These are phyloP conservation scores for Magnusiomyces suaveolens DNA, from an alignment of 1,139 yeast genomes.

Conservation along the genomic window DNA sequence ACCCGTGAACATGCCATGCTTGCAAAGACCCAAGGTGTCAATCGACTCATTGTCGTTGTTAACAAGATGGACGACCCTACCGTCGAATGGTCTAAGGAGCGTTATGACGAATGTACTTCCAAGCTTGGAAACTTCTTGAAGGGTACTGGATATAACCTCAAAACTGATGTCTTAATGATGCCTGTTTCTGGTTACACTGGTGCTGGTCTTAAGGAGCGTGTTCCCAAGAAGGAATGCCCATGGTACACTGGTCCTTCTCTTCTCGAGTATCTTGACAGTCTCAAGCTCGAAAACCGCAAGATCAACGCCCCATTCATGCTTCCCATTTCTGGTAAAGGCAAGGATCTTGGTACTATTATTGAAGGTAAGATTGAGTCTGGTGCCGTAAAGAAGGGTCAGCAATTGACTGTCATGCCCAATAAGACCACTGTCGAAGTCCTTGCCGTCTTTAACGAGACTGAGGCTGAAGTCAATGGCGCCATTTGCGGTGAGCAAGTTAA, in stretches of 20 bases:
- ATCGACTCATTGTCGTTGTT: slow-evolving; percentile 82
- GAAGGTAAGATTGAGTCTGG: slow-evolving; percentile 99
- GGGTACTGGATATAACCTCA: slow-evolving; percentile 78
- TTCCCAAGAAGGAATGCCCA: slow-evolving; percentile 60
- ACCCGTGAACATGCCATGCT: slow-evolving; percentile 96
- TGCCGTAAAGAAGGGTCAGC: slow-evolving; percentile 69
- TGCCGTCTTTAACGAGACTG: slow-evolving; percentile 87
- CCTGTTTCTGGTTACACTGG: slow-evolving; percentile 98
- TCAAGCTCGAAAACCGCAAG: slow-evolving; percentile 77
- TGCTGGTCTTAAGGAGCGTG: slow-evolving; percentile 87
- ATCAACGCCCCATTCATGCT: slow-evolving; percentile 94
- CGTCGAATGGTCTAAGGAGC: slow-evolving; percentile 88
- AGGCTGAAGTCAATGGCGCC: slow-evolving; percentile 85
- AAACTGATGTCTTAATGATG: slow-evolving; percentile 81
- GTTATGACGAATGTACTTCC: slow-evolving; percentile 89
- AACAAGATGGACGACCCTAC: slow-evolving; percentile 99
- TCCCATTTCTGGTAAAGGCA: slow-evolving; percentile 90
- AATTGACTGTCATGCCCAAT: slow-evolving; percentile 85
- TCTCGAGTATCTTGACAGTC: slow-evolving; percentile 75
- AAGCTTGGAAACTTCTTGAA: slow-evolving; percentile 70
- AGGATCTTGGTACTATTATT: slow-evolving; percentile 91
- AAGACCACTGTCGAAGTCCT: slow-evolving; percentile 72
- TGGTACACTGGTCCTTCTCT: slow-evolving; percentile 94
- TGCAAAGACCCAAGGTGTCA: slow-evolving; percentile 97
- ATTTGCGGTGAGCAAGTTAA: slow-evolving; percentile 95